Base-by-base conservation (phyloP, 106 monocot genomes). In the Phalaenopsis aphrodite region DNA sequence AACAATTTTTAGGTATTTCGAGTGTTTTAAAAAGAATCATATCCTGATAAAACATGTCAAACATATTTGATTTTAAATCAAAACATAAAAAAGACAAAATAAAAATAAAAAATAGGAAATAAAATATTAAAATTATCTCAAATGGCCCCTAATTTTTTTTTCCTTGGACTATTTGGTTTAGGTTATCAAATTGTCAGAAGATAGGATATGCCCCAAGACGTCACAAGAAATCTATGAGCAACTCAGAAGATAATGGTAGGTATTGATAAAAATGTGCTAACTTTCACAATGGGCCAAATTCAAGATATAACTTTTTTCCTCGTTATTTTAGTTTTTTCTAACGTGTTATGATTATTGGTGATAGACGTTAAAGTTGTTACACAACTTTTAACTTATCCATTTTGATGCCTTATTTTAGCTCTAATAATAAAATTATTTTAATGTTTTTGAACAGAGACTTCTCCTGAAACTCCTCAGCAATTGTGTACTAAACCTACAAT, bases 121-220 rank as follows among this genome's bases (percentile, higher is more conserved):
- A 30, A 30, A 30, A 30, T 30, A 30, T 30, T 30, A 30, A 30
- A 30, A 30, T 30, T 30, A 30, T 30, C 30, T 30, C 30, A 30
- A 30, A 30, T 30, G 30, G 30, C 30, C 30, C 30, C 30, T 30
- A 30, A 30, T 30, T 30, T 30, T 5, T 71, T 75, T 23, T 75
- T 75, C 21, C 75, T 23, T 23, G n/a, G 47, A 43, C 72, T 8
- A 77, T n/a, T 30, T 61, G 6, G 12, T 78, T 48, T 80, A 90
- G 89, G 89, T 78, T 79, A 10, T 81, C 81, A 42, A 78, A 86
- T 38, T 88, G 90, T 49, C 82, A 84, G 68, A 78, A 46, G 75
- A 86, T 90, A 65, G 90, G 90, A 12, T 88, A 90, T 84, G 84
- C 82, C 82, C 82, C 85, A 19, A 84, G 86, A 49, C 57, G 66